A percentile compares a stretch with the other conserved stretches of the same genome.
phyloP scores from a whole-genome alignment of 2,329 filamentous ascomycete species.

The Didymella arachidicola region DNA sequence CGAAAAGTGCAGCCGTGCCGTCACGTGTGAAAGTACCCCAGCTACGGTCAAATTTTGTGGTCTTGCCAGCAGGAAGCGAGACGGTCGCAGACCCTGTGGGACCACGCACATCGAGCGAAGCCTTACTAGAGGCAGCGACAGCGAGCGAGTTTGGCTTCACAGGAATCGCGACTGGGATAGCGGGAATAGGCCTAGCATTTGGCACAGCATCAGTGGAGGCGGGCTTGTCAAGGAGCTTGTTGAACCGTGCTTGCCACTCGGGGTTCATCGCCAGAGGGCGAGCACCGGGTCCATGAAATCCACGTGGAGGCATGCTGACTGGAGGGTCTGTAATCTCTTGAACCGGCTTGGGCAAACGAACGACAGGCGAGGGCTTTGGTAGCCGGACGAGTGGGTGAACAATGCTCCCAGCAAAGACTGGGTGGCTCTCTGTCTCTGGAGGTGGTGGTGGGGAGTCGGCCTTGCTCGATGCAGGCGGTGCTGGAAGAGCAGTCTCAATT shows the following conservation, averaged over 20 bases:
- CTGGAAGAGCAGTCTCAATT: conserved; percentile 33
- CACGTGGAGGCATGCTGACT: conserved; percentile 51
- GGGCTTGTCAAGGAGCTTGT: conserved; percentile 75
- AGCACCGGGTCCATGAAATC: conserved; percentile 42
- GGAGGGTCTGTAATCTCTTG: conserved; percentile 46
- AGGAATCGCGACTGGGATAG: conserved; percentile 45
- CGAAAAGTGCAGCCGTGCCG: conserved; percentile 53
- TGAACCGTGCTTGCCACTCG: conserved; percentile 85
- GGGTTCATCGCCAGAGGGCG: conserved; percentile 52
- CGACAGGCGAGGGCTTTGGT: conserved; percentile 74
- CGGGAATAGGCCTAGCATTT: conserved; percentile 18
- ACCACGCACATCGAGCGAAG: conserved; percentile 61
- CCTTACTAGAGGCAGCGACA: conserved; percentile 72
- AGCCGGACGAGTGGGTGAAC: conserved; percentile 73
- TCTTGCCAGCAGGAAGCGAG: conserved; percentile 64
- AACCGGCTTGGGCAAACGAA: conserved; percentile 75
- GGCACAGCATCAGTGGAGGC: conserved; percentile 40
- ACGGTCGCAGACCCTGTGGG: conserved; percentile 68
- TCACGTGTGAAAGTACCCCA: conserved; percentile 52
- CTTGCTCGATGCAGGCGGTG: conserved; percentile 32
- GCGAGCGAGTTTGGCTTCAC: conserved; percentile 59
- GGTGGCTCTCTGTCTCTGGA: conserved; percentile 76
- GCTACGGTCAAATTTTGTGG: conserved; percentile 39
- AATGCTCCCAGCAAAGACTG: conserved; percentile 73
- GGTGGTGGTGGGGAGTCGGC: conserved; percentile 58